These are phyloP conservation scores for Starmerella davenportii DNA, from an alignment of 805 yeast genomes.

Conservation along the genomic window DNA sequence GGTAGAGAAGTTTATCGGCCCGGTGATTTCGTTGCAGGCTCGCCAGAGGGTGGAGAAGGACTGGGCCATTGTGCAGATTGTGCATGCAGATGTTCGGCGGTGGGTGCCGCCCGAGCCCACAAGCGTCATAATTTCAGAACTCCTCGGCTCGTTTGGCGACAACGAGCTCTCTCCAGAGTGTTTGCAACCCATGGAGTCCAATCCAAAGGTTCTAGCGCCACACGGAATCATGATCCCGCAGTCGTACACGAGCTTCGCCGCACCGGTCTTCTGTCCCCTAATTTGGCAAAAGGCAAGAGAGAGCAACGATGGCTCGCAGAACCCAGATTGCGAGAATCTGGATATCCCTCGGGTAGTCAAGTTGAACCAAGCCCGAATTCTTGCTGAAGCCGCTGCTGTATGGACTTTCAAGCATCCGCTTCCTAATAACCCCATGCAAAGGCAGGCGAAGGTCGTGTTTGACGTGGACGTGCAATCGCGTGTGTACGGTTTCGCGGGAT, in stretches of 20 bases:
- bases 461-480: slow-evolving; percentile 33
- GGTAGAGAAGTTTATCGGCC: slow-evolving; percentile 55
- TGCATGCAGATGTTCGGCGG: slow-evolving; percentile 40
- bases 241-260: slow-evolving; percentile 38
- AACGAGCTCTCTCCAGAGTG: slow-evolving; percentile 84
- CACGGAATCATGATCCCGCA: slow-evolving; percentile 45
- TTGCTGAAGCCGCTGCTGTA: slow-evolving; percentile 30
- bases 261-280: slow-evolving; percentile 49
- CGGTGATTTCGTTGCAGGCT: slow-evolving; percentile 31
- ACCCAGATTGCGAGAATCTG: slow-evolving; percentile 6
- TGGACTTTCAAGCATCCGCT: slow-evolving; percentile 50
- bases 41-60: slow-evolving; percentile 27
- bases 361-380: slow-evolving; percentile 26
- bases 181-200: slow-evolving; percentile 28
- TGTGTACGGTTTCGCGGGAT: slow-evolving; percentile 61
- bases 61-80: slow-evolving; percentile 41
- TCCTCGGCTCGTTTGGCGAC: slow-evolving; percentile 83
- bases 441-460: slow-evolving; percentile 25
- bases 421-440: slow-evolving; percentile 9
- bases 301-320: background rate
- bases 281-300: slow-evolving; percentile 22
- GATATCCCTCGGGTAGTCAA: slow-evolving; percentile 31
- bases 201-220: slow-evolving; percentile 22
- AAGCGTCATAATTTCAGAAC: slow-evolving; percentile 57
- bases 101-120: slow-evolving; percentile 29